Percentiles rank a stretch among this genome's conserved stretches.
phyloP scores from a whole-genome alignment of 2,329 filamentous ascomycete species.

The Neophaeococcomyces mojaviensis region DNA sequence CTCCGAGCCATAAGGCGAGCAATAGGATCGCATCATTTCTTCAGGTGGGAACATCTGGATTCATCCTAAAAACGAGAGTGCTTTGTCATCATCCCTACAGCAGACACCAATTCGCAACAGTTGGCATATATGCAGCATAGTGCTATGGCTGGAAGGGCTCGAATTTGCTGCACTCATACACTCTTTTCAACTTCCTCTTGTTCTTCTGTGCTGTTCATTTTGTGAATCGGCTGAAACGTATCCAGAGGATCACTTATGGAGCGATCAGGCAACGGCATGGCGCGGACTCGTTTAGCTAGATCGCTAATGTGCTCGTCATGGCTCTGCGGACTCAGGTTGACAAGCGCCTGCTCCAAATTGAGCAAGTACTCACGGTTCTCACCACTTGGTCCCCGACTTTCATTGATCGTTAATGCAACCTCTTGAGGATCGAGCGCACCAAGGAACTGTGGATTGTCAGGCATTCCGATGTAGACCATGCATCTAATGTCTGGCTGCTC shows the following conservation, averaged over 20 bases:
- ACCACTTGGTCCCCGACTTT: constrained; percentile 73
- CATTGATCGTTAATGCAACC: constrained; percentile 59
- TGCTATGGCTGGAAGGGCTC: background rate
- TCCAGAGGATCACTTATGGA: background rate
- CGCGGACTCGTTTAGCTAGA: constrained; percentile 63
- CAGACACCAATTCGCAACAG: constrained; percentile 5
- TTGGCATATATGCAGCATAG: background rate
- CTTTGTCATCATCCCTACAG: constrained; percentile 6
- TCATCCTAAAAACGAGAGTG: background rate
- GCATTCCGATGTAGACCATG: constrained; percentile 90
- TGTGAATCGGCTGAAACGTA: constrained; percentile 33
- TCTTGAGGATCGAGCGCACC: constrained; percentile 45
- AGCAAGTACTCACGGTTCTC: constrained; percentile 86
- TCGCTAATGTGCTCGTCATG: constrained; percentile 80
- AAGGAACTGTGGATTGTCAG: constrained; percentile 85
- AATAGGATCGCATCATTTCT: background rate
- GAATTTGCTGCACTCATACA: constrained; percentile 11
- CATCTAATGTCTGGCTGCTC: constrained; percentile 39
- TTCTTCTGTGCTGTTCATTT: constrained; percentile 46
- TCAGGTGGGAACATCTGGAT: background rate
- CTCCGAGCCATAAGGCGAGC: constrained; percentile 5
- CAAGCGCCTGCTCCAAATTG: constrained; percentile 66
- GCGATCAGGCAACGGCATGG: constrained; percentile 35
- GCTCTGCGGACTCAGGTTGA: constrained; percentile 65
- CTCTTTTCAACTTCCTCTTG: constrained; percentile 53